Percentiles rank a stretch among this genome's conserved stretches.
phyloP scores from a whole-genome alignment of 257 asterid species.

The Lantana camara region DNA sequence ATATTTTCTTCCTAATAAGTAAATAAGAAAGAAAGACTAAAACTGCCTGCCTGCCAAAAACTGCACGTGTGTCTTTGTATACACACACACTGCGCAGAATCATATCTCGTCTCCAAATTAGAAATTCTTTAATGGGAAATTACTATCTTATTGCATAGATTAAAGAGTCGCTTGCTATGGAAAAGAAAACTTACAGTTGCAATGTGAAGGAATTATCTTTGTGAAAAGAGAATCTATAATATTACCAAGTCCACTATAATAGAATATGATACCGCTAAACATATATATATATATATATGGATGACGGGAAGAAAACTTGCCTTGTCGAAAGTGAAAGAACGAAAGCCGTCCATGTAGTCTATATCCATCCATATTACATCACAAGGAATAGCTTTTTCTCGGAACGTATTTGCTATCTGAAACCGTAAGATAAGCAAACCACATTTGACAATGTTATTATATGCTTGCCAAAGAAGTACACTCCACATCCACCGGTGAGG shows the following conservation, averaged over 20 bases:
- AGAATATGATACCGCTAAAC: conserved; percentile 3
- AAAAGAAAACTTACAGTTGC: no score
- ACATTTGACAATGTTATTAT: neutral
- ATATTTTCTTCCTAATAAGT: no score
- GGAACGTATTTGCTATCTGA: conserved; percentile 85
- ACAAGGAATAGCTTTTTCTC: conserved; percentile 91
- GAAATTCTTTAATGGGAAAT: neutral
- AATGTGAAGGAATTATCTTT: no score
- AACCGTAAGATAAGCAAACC: conserved; percentile 17
- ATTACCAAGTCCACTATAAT: conserved; percentile 11
- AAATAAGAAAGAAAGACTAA: no score
- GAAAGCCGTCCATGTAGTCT: conserved; percentile 96
- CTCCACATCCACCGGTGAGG: no score
- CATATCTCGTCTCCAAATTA: conserved; percentile 10
- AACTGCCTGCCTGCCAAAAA: neutral
- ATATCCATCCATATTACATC: conserved; percentile 99
- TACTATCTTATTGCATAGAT: neutral
- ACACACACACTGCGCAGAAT: neutral
- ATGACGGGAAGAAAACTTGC: conserved; percentile 38
- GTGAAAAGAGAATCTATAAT: neutral
- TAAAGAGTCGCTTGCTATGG: no score
- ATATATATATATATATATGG: conserved; percentile 16
- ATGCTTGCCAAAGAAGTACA: no score
- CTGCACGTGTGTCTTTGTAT: no score
- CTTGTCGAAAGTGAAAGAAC: conserved; percentile 92